Evolutionary conservation across 2,329 filamentous ascomycete species (phyloP), one percentile per base, ranked within the genome.

Genomic region (Gliomastix tumulicola): DNA sequence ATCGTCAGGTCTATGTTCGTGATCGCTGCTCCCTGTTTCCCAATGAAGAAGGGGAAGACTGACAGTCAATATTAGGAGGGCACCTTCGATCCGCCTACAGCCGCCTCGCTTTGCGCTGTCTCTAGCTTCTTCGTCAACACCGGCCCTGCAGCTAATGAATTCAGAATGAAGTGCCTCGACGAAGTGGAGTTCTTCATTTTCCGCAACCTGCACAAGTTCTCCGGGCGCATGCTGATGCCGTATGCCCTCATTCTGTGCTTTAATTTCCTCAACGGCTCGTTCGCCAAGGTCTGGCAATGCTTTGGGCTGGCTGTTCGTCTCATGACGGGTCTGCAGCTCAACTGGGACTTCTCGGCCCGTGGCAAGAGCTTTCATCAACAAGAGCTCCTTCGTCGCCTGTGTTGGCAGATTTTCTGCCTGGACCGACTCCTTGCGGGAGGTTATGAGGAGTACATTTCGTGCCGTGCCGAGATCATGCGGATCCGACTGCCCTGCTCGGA

Each of bases 211-310:
- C 55, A 60, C 44, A 53, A 49, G 22, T 57, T 63, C 27, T 54
- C 51, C 25, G 55, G 60, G 28, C 46, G 51, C 9, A 46, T 52
- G 6, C 48, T 63, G 13, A 49, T 57, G 17, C 50, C 64, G 2
- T 55, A 59, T 32, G 50, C 57, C 6, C 46, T 63, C 4, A 58
- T 54, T 42, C 54, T 57, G 16, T 48, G 52, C 6, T 60, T 61
- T 40, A 57, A 63, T 40, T 51, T 62, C 22, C 44, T 63, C 19
- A 50, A 53, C 9, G 56, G 56, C 18, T 54, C 56, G 21, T 56
- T 59, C 35, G 55, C 57, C 38, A 63, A 63, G 41, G 55, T 60
- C 10, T 65, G 62, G 61, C 58, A 62, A 39, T 59, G 57, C 32
- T 54, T 61, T 32, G 58, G 58, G 6, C 46, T 60, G 7, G 59